Evolutionary conservation across 2,329 filamentous ascomycete genomes (phyloP).

Genomic region (Rutstroemia sydowiana): DNA sequence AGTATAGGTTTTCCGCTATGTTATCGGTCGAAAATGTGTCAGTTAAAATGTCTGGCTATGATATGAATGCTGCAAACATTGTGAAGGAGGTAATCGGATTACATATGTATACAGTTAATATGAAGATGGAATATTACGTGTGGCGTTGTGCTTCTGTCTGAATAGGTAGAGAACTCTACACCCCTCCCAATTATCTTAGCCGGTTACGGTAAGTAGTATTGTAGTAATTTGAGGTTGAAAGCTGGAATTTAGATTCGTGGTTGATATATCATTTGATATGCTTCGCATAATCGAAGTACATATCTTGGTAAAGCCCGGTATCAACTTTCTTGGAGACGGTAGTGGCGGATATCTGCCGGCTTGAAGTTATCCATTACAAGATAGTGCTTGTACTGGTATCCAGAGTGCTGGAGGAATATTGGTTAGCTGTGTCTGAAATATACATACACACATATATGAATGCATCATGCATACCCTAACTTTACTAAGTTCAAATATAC

Average conservation of each 20-base stretch:
- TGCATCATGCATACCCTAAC: background rate
- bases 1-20: background rate
- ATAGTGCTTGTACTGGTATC: background rate
- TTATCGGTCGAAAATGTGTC: background rate
- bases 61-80: background rate
- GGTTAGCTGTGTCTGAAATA: background rate
- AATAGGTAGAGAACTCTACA: background rate
- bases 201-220: background rate
- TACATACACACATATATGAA: no score
- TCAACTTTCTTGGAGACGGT: background rate
- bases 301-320: background rate
- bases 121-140: background rate
- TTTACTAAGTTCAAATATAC: background rate
- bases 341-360: background rate
- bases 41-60: background rate
- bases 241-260: background rate
- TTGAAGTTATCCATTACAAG: background rate
- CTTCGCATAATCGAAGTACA: background rate
- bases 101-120: background rate
- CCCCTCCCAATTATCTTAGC: background rate
- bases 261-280: background rate
- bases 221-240: background rate
- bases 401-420: background rate
- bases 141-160: background rate
- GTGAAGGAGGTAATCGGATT: background rate